Evolutionary conservation across 495 filamentous ascomycete genomes (phyloP), one percentile per base, ranked within the genome.

Genomic region (Durotheca rogersii): DNA sequence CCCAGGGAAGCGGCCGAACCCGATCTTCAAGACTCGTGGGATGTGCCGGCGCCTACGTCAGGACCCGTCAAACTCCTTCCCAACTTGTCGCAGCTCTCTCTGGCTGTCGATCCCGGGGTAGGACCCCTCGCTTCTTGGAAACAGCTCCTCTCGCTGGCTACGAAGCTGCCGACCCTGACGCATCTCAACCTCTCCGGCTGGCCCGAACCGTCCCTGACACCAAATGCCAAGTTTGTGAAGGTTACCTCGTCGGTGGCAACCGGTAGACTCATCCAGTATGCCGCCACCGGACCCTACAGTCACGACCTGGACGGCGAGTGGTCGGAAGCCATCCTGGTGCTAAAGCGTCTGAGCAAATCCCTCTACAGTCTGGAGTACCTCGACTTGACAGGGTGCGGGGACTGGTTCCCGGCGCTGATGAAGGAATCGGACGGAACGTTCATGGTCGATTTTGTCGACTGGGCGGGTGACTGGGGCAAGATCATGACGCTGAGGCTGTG

Each of bases 181-280:
- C 86, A 93, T 51, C 77, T 95, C 2, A 89, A 83, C 19, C 71
- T 95, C 3, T 85, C 87, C 7, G 80, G 85, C 63, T 96, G 90
- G 90, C 89, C 90, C 1, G 70, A 77, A 14, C 90, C 90, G 0
- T 78, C 76, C 0, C 64, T 86, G 1, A 85, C 81, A 4, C 86
- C 86, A 4, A 81, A 85, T 47, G 72, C 83, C 1, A 78, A 76
- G 35, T 66, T 76, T 29, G 67, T 75, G 0, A 73, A 75, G 19
- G 61, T 75, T 6, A 69, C 73, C 10, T 67, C 78, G 3, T 67
- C 68, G 5, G 58, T 64, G 5, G 58, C 63, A 12, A 59, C 67
- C 7, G 72, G 70, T 25, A 49, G 58, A 6, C 32, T 45, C 4
- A 46, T 88, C 17, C 69, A 74, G 16, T 83, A 86, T 49, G 75